Conservation (phyloP, 1,284 basidiomycete genomes). For the Cryptococcus sp. region DNA sequence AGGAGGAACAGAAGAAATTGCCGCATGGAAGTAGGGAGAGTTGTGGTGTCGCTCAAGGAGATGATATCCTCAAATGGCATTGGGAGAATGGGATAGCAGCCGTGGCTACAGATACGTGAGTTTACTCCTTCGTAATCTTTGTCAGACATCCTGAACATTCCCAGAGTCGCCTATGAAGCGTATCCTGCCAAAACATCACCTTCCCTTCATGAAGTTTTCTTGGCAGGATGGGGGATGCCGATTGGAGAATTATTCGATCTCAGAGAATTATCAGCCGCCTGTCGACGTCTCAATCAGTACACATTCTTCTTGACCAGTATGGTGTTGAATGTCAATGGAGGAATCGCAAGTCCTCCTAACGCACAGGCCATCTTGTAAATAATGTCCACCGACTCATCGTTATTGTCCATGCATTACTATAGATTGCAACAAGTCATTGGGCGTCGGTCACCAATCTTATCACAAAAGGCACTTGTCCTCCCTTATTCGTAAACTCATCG, state of each 20-base stretch:
- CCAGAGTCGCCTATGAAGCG: constrained; percentile 30
- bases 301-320: constrained; percentile 48
- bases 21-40: constrained; percentile 13
- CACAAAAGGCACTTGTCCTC: no score
- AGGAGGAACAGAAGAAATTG: constrained; percentile 19
- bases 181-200: constrained; percentile 17
- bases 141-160: not conserved
- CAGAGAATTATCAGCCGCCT: constrained; percentile 38
- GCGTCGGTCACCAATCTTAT: no score
- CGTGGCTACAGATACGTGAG: constrained; percentile 45
- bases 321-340: constrained; percentile 47
- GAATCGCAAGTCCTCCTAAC: constrained; percentile 49
- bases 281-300: constrained; percentile 35
- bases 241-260: constrained; percentile 51
- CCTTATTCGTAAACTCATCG: no score
- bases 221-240: constrained; percentile 36
- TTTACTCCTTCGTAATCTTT: not conserved
- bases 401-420: no score
- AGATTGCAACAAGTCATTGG: no score
- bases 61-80: constrained; percentile 43
- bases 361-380: constrained; percentile 42
- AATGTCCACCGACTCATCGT: no score
- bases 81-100: constrained; percentile 51
- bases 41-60: constrained; percentile 29
- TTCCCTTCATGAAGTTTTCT: constrained; percentile 33